A percentile compares a stretch with the other conserved stretches of the same genome.
phyloP scores from a whole-genome alignment of 257 asterid species.

The Solanum corneliomulleri region DNA sequence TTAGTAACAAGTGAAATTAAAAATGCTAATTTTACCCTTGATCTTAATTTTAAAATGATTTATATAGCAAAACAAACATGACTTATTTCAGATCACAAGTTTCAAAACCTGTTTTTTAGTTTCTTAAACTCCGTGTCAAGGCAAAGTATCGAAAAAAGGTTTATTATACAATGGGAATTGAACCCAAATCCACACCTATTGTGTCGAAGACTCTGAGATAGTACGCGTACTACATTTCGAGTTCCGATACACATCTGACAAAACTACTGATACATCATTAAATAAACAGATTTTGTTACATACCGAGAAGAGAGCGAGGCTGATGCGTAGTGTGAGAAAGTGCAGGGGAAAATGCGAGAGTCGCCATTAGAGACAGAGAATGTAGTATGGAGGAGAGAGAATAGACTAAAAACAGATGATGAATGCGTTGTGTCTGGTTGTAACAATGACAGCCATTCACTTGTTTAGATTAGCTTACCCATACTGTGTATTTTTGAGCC shows the following conservation, averaged over 20 bases:
- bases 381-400: background rate
- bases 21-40: too few relatives aligned
- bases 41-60: background rate
- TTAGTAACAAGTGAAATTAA: too few relatives aligned
- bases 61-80: background rate
- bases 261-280: background rate
- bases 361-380: constrained; percentile 32
- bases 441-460: constrained; percentile 62
- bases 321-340: constrained; percentile 35
- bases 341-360: constrained; percentile 45
- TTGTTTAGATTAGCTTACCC: constrained; percentile 1
- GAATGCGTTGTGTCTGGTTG: constrained; percentile 14
- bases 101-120: too few relatives aligned
- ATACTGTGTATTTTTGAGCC: background rate
- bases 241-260: background rate
- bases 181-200: background rate
- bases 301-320: constrained; percentile 45
- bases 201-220: background rate
- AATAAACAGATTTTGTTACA: background rate
- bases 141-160: background rate
- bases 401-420: background rate
- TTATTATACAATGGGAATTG: background rate
- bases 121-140: background rate
- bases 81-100: background rate
- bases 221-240: background rate